Percentiles rank a stretch among this genome's conserved stretches.
Conservation (phyloP, 306 rosid species). For the Vicia villosa region DNA sequence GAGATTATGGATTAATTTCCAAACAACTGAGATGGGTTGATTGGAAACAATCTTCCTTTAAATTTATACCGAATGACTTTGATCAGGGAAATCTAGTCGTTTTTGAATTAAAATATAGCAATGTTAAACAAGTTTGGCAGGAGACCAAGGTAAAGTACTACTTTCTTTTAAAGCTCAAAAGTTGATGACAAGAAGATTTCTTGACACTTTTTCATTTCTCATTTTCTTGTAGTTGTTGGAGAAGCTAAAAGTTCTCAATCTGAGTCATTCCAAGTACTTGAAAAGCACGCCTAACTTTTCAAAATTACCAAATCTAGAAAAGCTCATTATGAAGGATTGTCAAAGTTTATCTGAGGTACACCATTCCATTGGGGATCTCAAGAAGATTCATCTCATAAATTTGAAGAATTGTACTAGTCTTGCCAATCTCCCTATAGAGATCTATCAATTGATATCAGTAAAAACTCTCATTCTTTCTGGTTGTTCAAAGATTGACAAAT, state of each 20-base stretch:
- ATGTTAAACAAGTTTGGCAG: conserved; percentile 35
- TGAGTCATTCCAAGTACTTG: conserved; percentile 27
- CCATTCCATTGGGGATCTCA: conserved; percentile 35
- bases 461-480: conserved; percentile 49
- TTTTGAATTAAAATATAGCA: too few relatives aligned
- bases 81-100: too few relatives aligned
- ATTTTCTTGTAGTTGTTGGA: conserved; percentile 4
- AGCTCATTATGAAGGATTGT: conserved; percentile 31
- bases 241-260: conserved; percentile 39
- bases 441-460: conserved; percentile 36
- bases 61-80: too few relatives aligned
- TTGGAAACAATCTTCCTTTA: background rate
- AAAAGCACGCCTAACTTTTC: conserved; percentile 38
- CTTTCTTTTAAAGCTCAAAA: background rate
- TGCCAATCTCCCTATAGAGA: background rate
- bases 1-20: conserved; percentile 37
- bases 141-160: conserved; percentile 28
- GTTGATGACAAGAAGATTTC: background rate
- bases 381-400: background rate
- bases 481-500: conserved; percentile 33
- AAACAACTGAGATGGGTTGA: conserved; percentile 37
- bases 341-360: conserved; percentile 24
- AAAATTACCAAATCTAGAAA: conserved; percentile 40
- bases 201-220: too few relatives aligned
- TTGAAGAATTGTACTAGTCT: conserved; percentile 20